phyloP scores from a whole-genome alignment of 495 filamentous ascomycete species.

The Lindgomyces ingoldianus region DNA sequence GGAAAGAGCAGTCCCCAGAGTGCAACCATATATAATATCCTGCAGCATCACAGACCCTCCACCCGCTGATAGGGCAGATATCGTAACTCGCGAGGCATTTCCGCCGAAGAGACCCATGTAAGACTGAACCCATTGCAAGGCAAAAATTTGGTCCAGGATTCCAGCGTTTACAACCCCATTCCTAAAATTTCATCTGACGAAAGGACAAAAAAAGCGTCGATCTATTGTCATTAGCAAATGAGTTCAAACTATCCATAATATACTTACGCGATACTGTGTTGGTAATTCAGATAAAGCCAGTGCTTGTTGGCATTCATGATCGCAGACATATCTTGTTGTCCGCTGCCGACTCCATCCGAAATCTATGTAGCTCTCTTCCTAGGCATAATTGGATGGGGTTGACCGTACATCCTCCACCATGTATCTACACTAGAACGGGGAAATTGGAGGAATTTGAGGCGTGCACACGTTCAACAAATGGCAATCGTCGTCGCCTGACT shows the following conservation, averaged over 20 bases:
- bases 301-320: slow-evolving; percentile 41
- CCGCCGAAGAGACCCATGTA: slow-evolving; percentile 23
- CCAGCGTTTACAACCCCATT: slow-evolving; percentile 39
- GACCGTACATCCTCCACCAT: slow-evolving; percentile 38
- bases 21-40: slow-evolving; percentile 14
- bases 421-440: slow-evolving; percentile 42
- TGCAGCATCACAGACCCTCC: slow-evolving; percentile 20
- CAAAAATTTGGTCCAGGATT: slow-evolving; percentile 10
- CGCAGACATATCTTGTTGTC: slow-evolving; percentile 26
- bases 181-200: slow-evolving; percentile 39
- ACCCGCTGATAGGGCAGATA: slow-evolving; percentile 9
- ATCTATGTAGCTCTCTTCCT: not conserved
- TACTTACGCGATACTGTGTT: slow-evolving; percentile 43
- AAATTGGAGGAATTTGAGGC: slow-evolving; percentile 23
- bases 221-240: slow-evolving; percentile 5
- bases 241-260: not conserved
- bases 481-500: slow-evolving; percentile 38
- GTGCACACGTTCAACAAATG: slow-evolving; percentile 37
- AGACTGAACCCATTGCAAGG: slow-evolving; percentile 18
- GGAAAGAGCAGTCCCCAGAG: slow-evolving; percentile 14
- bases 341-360: slow-evolving; percentile 35
- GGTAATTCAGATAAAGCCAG: slow-evolving; percentile 39
- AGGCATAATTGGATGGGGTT: not conserved
- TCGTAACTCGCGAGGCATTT: slow-evolving; percentile 14
- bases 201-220: slow-evolving; percentile 25